Percentiles rank a stretch among this genome's conserved stretches.
Conservation (phyloP, 176 grass and related monocot species). For the Themeda triandra region DNA sequence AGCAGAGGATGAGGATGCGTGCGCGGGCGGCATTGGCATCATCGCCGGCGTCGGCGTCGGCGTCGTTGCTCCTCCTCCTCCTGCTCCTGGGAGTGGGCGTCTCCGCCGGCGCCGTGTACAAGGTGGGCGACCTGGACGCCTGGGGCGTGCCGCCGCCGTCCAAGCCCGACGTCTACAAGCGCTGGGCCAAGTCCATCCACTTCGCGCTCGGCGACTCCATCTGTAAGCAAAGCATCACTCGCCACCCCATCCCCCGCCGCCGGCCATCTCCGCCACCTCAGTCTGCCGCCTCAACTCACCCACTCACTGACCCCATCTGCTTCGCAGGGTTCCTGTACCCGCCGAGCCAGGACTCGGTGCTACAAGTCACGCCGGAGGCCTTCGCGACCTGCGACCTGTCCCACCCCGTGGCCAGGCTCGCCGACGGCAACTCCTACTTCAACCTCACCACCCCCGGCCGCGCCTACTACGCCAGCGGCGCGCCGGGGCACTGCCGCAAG, state of each 20-base stretch:
- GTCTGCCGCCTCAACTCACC: background rate
- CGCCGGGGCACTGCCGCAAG: slow-evolving; percentile 57
- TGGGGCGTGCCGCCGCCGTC: slow-evolving; percentile 64
- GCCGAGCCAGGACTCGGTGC: slow-evolving; percentile 30
- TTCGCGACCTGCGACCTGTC: slow-evolving; percentile 55
- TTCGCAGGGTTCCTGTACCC: slow-evolving; percentile 76
- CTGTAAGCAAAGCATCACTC: slow-evolving; percentile 27
- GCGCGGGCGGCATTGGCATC: slow-evolving; percentile 2
- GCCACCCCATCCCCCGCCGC: background rate
- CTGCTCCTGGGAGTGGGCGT: slow-evolving; percentile 6
- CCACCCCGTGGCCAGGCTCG: slow-evolving; percentile 35
- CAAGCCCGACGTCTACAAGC: slow-evolving; percentile 58
- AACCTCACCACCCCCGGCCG: slow-evolving; percentile 67
- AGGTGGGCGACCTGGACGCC: slow-evolving; percentile 75
- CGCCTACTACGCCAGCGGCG: slow-evolving; percentile 64
- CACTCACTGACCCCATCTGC: background rate
- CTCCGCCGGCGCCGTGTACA: slow-evolving; percentile 57
- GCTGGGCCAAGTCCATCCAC: slow-evolving; percentile 47
- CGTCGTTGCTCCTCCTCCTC: background rate
- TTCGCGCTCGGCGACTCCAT: slow-evolving; percentile 75
- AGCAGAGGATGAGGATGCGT: background rate
- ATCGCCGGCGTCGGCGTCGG: background rate
- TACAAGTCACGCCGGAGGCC: slow-evolving; percentile 58
- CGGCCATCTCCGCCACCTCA: background rate
- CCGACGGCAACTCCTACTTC: slow-evolving; percentile 83